Evolutionary conservation across 176 grass and related monocot species (phyloP).

Genomic region (Carex cristatella): DNA sequence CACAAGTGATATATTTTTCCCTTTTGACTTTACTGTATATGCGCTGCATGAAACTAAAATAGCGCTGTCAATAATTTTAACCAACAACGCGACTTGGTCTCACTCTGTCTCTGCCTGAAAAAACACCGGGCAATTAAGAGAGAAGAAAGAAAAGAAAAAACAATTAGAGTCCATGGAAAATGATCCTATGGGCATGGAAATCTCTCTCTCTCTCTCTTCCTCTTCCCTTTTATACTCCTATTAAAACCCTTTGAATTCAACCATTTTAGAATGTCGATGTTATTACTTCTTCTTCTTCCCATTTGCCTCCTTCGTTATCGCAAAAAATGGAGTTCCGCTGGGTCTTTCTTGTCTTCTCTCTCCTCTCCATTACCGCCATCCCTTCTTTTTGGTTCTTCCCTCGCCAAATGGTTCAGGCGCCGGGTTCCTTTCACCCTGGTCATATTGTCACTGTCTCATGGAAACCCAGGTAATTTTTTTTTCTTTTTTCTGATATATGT

Average conservation of each 20-base stretch:
- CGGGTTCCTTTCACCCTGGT: background rate
- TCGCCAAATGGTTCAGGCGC: background rate
- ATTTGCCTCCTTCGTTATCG: background rate
- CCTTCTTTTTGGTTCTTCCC: slow-evolving; percentile 25
- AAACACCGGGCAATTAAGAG: background rate
- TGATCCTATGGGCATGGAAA: background rate
- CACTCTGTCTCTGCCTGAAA: background rate
- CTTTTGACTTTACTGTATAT: too few species aligned
- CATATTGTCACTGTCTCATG: background rate
- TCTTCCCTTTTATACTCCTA: background rate
- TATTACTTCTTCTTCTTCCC: background rate
- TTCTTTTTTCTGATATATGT: background rate
- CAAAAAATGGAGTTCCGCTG: slow-evolving; percentile 25
- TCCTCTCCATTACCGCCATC: slow-evolving; percentile 25
- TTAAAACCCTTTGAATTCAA: background rate
- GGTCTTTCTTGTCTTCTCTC: slow-evolving; percentile 24
- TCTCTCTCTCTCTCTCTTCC: background rate
- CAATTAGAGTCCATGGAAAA: background rate
- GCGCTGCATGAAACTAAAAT: too few species aligned
- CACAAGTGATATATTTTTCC: too few species aligned
- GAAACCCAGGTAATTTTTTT: background rate
- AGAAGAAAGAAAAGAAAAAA: background rate
- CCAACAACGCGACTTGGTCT: background rate
- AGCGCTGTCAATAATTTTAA: too few species aligned
- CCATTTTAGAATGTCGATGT: background rate